Evolutionary conservation across 805 yeast genomes (phyloP), one percentile per base, ranked within the genome.

Genomic region (Candida fluviatilis): DNA sequence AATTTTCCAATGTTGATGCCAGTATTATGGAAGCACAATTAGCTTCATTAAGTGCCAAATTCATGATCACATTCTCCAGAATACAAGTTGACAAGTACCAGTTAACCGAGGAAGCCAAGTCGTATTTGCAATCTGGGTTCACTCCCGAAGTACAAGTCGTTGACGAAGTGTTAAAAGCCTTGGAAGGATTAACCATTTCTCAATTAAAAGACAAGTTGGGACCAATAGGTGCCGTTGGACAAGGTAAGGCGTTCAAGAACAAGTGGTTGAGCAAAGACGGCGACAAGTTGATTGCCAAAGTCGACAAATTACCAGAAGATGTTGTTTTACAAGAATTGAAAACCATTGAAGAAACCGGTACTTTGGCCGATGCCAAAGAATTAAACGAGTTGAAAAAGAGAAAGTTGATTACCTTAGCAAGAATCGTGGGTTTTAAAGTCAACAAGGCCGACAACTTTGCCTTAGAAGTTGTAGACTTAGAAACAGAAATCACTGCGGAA

Each of bases 241-340:
- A 93, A 69, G 95, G 95, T 51, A 82, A 90, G 55, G 99, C 98
- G 13, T 95, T 93, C 76, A 91, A 89, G 65, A 90, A 90, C 62
- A 95, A 95, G 30, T 93, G 99, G 99, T 82, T 93, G 53, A 68
- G 76, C 47, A 93, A 95, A 61, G 85, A 83, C 42, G 95, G 91
- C 41, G 95, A 85, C 51, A 79, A 74, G 54, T 75, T 91, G 50
- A 76, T 86, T 36, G 59, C 85, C 19, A 77, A 79, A 46, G 70
- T 82, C 23, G 64, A 70, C 35, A 68, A 66, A 29, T 60, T 72
- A 39, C 88, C 89, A 26, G 65, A 60, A 8, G 96, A 87, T 62
- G 71, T 68, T 34, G 85, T 90, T 12, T 84, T 83, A 37, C 66
- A 64, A 17, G 78, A 80, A 48, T 71, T 91, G 51, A 69, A 73